phyloP scores from a whole-genome alignment of 1,139 yeast species.

The Taphrina populina region DNA sequence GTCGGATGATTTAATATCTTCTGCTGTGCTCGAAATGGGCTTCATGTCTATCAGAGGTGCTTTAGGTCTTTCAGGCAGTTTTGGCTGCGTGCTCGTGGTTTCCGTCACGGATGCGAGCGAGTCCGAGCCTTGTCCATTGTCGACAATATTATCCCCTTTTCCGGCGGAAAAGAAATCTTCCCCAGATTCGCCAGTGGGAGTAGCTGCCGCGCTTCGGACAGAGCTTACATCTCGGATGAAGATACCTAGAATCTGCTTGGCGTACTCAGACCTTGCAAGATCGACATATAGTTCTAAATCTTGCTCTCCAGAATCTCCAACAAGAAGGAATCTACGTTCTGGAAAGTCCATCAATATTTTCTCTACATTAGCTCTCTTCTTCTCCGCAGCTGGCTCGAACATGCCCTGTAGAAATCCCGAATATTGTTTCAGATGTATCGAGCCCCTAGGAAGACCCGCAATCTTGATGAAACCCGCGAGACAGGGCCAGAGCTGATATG shows the following conservation, averaged over 20 bases:
- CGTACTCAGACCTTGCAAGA: conserved; percentile 57
- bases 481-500: conserved; percentile 78
- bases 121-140: background rate
- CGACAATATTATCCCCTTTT: conserved; percentile 17
- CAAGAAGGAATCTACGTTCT: conserved; percentile 67
- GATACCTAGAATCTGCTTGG: conserved; percentile 66
- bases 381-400: conserved; percentile 80
- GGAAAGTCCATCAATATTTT: conserved; percentile 76
- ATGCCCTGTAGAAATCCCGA: conserved; percentile 73
- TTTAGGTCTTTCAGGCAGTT: conserved; percentile 9
- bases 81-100: background rate
- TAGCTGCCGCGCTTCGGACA: conserved; percentile 5
- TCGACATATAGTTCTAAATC: conserved; percentile 89
- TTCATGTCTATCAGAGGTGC: conserved; percentile 10
- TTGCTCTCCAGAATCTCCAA: conserved; percentile 95
- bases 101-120: conserved; percentile 1
- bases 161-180: conserved; percentile 30
- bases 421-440: conserved; percentile 83
- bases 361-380: conserved; percentile 66
- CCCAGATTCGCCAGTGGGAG: conserved; percentile 28
- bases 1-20: background rate
- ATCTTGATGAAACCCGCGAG: conserved; percentile 59
- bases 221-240: conserved; percentile 68
- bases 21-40: background rate
- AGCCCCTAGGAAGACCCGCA: conserved; percentile 68